Base-by-base conservation (phyloP, 2,329 filamentous ascomycete genomes). In the Trichoderma sp. region DNA sequence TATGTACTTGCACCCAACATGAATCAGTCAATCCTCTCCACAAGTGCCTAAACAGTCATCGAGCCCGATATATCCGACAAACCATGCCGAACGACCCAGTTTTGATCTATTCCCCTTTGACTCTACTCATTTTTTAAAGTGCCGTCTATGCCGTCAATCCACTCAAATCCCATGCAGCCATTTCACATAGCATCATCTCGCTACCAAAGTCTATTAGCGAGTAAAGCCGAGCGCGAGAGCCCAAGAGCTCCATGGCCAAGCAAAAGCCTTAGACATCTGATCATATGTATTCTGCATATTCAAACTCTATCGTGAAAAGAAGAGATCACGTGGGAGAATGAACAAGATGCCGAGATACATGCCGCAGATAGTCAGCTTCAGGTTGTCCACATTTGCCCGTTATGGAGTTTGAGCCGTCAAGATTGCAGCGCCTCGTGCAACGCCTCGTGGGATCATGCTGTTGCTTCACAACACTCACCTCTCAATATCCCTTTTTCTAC, bases 81-180 rank as follows among this genome's bases (percentile, higher is more conserved):
- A 6, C 11, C 21, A 7, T 21, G 47, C 3, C 47, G 21, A 53
- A 24, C 5, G 2, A 3, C n/a, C 43, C 43, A 6, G 43, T 6
- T 51, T 51, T 21, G n/a, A 0, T 12, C 43, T 51, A 51, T 51
- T 21, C n/a, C 43, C 43, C 18, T 21, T n/a, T 21, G 1, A 51
- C 9, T n/a, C n/a, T 21, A 21, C n/a, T 51, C 43, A 21, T 21
- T 0, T 14, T 24, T 1, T 2, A 1, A 1, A 53, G 4, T 24
- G 11, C 47, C 21, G 47, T 53, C 6, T 6, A 53, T 24, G 11
- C 47, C n/a, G 21, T 12, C 47, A 24, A 21, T 3, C 53, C 53
- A 30, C 14, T n/a, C 26, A 18, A 8, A 9, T 18, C 18, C 15
- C 53, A 30, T 57, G 53, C 53, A 57, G 26, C 6, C 53, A 57